A percentile compares a stretch with the other conserved stretches of the same genome.
Evolutionary conservation across 169 alveolate genomes (phyloP).

Genomic region (Cryptosporidium canis): DNA sequence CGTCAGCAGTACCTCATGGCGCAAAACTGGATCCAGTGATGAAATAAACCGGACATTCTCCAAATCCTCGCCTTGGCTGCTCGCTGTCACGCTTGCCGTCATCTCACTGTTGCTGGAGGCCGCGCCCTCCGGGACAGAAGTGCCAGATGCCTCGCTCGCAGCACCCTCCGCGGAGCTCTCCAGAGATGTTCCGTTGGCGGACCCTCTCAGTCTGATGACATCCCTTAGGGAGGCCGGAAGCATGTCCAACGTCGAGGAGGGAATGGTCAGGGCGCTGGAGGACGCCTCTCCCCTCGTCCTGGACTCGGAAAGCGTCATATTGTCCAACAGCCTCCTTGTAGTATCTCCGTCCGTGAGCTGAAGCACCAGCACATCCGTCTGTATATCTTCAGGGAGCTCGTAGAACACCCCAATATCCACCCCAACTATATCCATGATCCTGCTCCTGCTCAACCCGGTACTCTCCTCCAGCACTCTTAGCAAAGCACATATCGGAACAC

Average conservation of each 20-base stretch:
- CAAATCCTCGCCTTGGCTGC: slow-evolving; percentile 67
- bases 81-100: not conserved
- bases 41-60: slow-evolving; percentile 83
- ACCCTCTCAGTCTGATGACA: slow-evolving; percentile 16
- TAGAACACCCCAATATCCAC: slow-evolving; percentile 42
- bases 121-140: not conserved
- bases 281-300: not conserved
- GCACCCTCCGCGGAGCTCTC: not conserved
- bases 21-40: slow-evolving; percentile 80
- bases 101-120: not conserved
- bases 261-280: not conserved
- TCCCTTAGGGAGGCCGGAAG: slow-evolving; percentile 62
- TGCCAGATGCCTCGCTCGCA: not conserved
- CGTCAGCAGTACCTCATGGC: slow-evolving; percentile 83
- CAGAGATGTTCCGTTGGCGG: not conserved
- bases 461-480: slow-evolving; percentile 40
- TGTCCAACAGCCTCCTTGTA: slow-evolving; percentile 45
- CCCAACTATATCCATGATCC: slow-evolving; percentile 66
- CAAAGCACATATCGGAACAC: slow-evolving; percentile 1
- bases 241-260: slow-evolving; percentile 36
- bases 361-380: slow-evolving; percentile 50
- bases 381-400: slow-evolving; percentile 64
- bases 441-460: not conserved
- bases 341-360: slow-evolving; percentile 57
- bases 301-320: slow-evolving; percentile 46